Evolutionary conservation across 2,329 filamentous ascomycete species (phyloP).

Genomic region (Colletotrichum cuscutae): DNA sequence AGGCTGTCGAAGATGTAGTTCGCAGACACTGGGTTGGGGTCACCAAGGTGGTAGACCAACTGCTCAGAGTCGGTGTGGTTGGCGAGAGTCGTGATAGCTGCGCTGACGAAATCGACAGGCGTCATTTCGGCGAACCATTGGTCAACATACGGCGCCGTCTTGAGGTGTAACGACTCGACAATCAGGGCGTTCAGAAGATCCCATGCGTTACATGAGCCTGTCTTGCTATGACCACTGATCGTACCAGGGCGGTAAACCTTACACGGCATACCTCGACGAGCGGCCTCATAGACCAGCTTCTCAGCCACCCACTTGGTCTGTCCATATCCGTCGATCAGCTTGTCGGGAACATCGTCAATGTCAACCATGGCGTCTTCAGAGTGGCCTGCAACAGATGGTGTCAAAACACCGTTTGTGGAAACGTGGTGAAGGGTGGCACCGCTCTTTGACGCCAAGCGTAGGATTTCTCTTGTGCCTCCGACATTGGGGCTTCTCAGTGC

Average conservation of each 20-base stretch:
- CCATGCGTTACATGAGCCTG: constrained; percentile 81
- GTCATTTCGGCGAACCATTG: constrained; percentile 88
- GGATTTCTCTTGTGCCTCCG: constrained; percentile 79
- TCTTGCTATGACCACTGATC: constrained; percentile 80
- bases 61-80: constrained; percentile 72
- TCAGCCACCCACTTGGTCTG: constrained; percentile 88
- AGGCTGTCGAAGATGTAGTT: constrained; percentile 73
- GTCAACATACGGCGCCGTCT: constrained; percentile 75
- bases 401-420: constrained; percentile 83
- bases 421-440: constrained; percentile 82
- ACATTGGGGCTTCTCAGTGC: constrained; percentile 80
- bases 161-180: constrained; percentile 80
- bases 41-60: constrained; percentile 78
- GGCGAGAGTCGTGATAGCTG: constrained; percentile 76
- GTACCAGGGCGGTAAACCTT: constrained; percentile 80
- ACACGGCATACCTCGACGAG: constrained; percentile 74
- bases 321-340: constrained; percentile 78
- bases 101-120: constrained; percentile 83
- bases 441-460: constrained; percentile 74
- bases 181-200: constrained; percentile 81
- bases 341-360: constrained; percentile 74
- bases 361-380: constrained; percentile 74
- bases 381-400: constrained; percentile 77
- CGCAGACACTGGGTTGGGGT: constrained; percentile 76
- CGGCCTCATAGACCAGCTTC: constrained; percentile 77